A percentile compares a stretch with the other conserved stretches of the same genome.
These are phyloP conservation scores for Xenoacremonium recifei DNA, from an alignment of 2,329 filamentous ascomycete species.

Conservation along the genomic window DNA sequence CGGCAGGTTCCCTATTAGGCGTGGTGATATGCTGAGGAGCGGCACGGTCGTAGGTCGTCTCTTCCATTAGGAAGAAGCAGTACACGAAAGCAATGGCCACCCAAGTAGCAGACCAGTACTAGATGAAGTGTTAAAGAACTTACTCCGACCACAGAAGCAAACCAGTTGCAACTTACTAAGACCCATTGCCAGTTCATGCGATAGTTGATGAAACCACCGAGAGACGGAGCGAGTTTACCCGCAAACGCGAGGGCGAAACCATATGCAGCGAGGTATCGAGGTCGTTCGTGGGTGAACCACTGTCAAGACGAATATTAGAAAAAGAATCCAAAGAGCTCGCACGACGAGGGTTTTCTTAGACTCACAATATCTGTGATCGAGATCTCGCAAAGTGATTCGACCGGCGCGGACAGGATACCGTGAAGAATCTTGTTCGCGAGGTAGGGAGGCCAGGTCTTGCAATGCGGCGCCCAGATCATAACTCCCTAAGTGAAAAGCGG, in stretches of 20 bases:
- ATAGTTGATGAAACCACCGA: conserved; percentile 32
- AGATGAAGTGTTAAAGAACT: no score
- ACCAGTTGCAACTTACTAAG: no score
- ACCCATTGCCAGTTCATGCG: conserved; percentile 30
- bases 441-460: no score
- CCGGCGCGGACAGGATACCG: conserved; percentile 40
- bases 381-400: conserved; percentile 43
- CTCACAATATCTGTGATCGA: conserved; percentile 36
- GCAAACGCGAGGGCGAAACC: conserved; percentile 4
- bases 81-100: conserved; percentile 27
- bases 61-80: conserved; percentile 53
- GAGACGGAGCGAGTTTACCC: conserved; percentile 9
- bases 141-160: no score
- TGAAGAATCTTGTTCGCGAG: no score
- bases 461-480: no score
- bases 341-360: no score
- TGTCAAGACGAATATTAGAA: no score
- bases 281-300: conserved; percentile 10
- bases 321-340: background rate
- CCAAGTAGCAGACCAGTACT: conserved; percentile 31
- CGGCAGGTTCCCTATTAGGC: no score
- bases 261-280: conserved; percentile 7
- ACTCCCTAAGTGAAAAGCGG: no score
- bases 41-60: conserved; percentile 45
- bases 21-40: no score